Conservation (phyloP, 352 stramenopile species). For the Phytophthora pseudosyringae region DNA sequence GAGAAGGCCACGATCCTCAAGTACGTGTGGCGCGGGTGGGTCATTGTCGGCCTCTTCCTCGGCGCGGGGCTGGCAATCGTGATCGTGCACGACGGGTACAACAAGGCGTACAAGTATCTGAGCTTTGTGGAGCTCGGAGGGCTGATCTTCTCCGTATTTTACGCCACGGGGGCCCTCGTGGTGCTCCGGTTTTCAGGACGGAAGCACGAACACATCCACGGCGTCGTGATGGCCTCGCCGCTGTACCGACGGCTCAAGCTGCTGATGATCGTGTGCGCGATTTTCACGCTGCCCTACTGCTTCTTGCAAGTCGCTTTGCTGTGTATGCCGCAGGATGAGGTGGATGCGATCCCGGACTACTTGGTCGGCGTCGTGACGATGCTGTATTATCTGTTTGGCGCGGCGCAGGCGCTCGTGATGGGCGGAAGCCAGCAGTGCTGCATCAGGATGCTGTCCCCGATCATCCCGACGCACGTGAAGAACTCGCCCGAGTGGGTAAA, state of each 20-base stretch:
- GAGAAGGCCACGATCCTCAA: conserved; percentile 61
- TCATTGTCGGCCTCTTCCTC: conserved; percentile 46
- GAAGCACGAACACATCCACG: conserved; percentile 77
- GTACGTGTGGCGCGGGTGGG: conserved; percentile 45
- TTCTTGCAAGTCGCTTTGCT: conserved; percentile 57
- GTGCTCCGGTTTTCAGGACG: conserved; percentile 52
- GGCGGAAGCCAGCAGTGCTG: conserved; percentile 70
- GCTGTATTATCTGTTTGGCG: conserved; percentile 73
- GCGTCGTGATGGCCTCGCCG: conserved; percentile 68
- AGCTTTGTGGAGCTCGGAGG: conserved; percentile 53
- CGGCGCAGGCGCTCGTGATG: conserved; percentile 70
- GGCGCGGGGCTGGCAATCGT: conserved; percentile 44
- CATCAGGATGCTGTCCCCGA: conserved; percentile 53
- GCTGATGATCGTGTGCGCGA: conserved; percentile 62
- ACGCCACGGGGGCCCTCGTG: conserved; percentile 47
- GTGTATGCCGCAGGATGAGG: conserved; percentile 40
- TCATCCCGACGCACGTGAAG: conserved; percentile 59
- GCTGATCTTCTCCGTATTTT: conserved; percentile 61
- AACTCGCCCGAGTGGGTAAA: conserved; percentile 60
- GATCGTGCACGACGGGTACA: conserved; percentile 59
- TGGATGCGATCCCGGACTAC: conserved; percentile 63
- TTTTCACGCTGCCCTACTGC: conserved; percentile 78
- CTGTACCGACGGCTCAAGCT: conserved; percentile 74
- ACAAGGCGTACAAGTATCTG: conserved; percentile 56
- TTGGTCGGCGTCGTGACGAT: conserved; percentile 60